These are phyloP conservation scores for Staphylotrichum longicolle DNA, from an alignment of 495 filamentous ascomycete species.

Conservation along the genomic window DNA sequence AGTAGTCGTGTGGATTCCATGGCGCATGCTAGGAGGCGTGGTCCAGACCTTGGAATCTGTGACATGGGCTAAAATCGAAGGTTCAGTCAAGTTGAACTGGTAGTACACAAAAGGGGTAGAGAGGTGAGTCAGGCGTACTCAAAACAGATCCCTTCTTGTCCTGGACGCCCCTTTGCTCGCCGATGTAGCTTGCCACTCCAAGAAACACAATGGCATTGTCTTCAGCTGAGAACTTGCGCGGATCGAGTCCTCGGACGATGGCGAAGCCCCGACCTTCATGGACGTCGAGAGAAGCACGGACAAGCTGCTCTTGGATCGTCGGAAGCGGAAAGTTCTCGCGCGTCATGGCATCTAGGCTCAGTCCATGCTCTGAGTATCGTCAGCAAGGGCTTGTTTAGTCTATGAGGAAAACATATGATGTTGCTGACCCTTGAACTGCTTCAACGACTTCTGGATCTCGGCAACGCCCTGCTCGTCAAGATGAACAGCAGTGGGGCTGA, in stretches of 20 bases:
- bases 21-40: constrained; percentile 40
- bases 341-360: constrained; percentile 39
- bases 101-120: too few species aligned
- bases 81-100: too few species aligned
- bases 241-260: constrained; percentile 50
- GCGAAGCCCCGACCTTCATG: constrained; percentile 48
- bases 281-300: constrained; percentile 33
- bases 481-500: constrained; percentile 11
- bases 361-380: constrained; percentile 32
- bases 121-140: constrained; percentile 32
- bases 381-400: constrained; percentile 1
- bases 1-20: constrained; percentile 47
- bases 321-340: constrained; percentile 43
- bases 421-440: constrained; percentile 39
- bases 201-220: constrained; percentile 52
- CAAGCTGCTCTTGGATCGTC: constrained; percentile 31
- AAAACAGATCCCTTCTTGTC: constrained; percentile 47
- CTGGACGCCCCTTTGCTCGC: constrained; percentile 49
- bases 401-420: neutral
- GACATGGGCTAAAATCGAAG: constrained; percentile 41
- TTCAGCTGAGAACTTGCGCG: constrained; percentile 40
- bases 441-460: constrained; percentile 23
- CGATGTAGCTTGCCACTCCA: constrained; percentile 52
- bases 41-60: constrained; percentile 43
- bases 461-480: constrained; percentile 10